These are phyloP conservation scores for Xeromyces bisporus DNA, from an alignment of 495 filamentous ascomycete genomes.

Conservation along the genomic window DNA sequence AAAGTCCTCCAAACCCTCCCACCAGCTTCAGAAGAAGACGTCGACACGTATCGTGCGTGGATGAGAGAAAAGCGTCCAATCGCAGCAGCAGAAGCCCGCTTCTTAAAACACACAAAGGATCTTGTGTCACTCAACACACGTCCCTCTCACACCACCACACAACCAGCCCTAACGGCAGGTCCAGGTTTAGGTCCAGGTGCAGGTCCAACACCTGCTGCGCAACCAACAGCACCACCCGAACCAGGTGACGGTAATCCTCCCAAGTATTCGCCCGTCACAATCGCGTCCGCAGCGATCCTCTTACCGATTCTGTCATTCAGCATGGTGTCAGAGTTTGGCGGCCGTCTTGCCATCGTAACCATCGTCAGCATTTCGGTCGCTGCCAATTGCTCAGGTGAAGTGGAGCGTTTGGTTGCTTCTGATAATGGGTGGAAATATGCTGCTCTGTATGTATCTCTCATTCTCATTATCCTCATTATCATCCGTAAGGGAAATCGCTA, in stretches of 20 bases:
- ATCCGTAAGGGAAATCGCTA: background rate
- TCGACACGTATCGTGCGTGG: conserved; percentile 49
- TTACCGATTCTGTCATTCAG: conserved; percentile 44
- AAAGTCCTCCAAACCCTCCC: conserved; percentile 39
- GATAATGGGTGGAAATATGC: conserved; percentile 27
- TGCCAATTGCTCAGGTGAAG: conserved; percentile 20
- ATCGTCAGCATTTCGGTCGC: conserved; percentile 23
- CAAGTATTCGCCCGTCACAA: conserved; percentile 31
- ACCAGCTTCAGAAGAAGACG: conserved; percentile 36
- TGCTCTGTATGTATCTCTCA: conserved; percentile 14
- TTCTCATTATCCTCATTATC: background rate
- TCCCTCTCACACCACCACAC: conserved; percentile 4
- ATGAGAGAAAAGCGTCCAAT: conserved; percentile 45
- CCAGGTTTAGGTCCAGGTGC: no score
- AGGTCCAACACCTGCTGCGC: no score
- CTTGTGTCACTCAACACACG: conserved; percentile 38
- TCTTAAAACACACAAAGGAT: conserved; percentile 48
- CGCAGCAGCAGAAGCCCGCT: conserved; percentile 46
- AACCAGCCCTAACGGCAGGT: no score
- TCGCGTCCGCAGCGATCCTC: conserved; percentile 36
- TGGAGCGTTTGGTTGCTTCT: conserved; percentile 20
- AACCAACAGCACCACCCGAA: background rate
- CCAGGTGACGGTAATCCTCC: background rate
- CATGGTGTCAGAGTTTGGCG: conserved; percentile 32
- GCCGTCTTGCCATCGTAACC: conserved; percentile 34